A percentile compares a stretch with the other conserved stretches of the same genome.
These are phyloP conservation scores for Aspergillus ustus DNA, from an alignment of 2,329 filamentous ascomycete species.

Conservation along the genomic window DNA sequence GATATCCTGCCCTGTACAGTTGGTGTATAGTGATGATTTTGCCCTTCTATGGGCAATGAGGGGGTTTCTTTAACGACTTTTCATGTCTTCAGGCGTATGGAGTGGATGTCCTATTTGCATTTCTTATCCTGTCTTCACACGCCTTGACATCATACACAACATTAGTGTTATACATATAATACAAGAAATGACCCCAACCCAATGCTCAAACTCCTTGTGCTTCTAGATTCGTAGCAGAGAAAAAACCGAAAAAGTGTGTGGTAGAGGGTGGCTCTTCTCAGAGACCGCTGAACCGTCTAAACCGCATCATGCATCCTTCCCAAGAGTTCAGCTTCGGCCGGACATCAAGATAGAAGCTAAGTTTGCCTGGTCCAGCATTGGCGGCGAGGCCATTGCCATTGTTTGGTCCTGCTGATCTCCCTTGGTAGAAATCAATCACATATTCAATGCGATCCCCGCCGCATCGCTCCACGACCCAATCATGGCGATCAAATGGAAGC, in stretches of 20 bases:
- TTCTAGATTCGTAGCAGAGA: constrained; percentile 29
- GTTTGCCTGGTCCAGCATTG: constrained; percentile 43
- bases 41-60: constrained; percentile 14
- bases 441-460: constrained; percentile 79
- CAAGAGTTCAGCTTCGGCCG: constrained; percentile 67
- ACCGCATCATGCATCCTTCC: constrained; percentile 65
- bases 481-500: constrained; percentile 90
- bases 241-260: neutral
- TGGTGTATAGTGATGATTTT: constrained; percentile 28
- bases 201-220: constrained; percentile 33
- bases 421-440: constrained; percentile 97
- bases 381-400: constrained; percentile 34
- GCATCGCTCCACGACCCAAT: constrained; percentile 95
- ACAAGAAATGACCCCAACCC: constrained; percentile 31
- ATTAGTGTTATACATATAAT: constrained; percentile 39
- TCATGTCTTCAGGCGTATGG: constrained; percentile 28
- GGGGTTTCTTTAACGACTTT: constrained; percentile 19
- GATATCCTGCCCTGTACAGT: constrained; percentile 41
- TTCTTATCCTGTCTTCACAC: constrained; percentile 24
- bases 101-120: constrained; percentile 27
- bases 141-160: constrained; percentile 40
- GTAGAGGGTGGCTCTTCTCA: constrained; percentile 27
- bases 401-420: constrained; percentile 54
- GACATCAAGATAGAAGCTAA: constrained; percentile 70
- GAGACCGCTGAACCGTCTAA: constrained; percentile 52